Evolutionary conservation across 305 asterid species (phyloP).

Genomic region (Rubia balearica): DNA sequence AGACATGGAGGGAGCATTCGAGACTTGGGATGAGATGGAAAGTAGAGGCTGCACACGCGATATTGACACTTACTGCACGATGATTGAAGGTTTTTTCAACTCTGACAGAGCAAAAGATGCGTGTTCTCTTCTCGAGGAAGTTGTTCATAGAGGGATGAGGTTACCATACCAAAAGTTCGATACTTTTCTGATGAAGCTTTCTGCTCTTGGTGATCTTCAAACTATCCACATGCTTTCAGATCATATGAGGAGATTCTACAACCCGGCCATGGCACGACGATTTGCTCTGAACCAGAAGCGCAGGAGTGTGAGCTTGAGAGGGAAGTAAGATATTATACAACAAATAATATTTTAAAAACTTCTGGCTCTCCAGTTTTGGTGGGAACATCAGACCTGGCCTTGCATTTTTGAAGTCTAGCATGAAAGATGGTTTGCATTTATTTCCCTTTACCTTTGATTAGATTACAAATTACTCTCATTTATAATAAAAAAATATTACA

Average conservation of each 20-base stretch:
- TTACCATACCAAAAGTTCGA: constrained; percentile 72
- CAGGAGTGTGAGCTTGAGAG: constrained; percentile 60
- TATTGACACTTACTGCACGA: constrained; percentile 58
- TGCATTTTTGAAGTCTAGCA: neutral
- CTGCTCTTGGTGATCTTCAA: constrained; percentile 62
- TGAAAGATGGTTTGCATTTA: neutral
- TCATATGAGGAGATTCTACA: constrained; percentile 76
- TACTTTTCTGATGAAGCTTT: constrained; percentile 54
- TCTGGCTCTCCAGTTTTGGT: neutral
- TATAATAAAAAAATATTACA: too few relatives aligned
- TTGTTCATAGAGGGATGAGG: constrained; percentile 52
- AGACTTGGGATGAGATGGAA: constrained; percentile 77
- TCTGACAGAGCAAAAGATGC: constrained; percentile 51
- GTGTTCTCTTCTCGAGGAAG: constrained; percentile 55
- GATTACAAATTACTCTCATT: neutral
- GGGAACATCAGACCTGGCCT: neutral
- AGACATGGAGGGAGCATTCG: constrained; percentile 65
- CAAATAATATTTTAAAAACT: neutral
- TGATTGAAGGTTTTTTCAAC: constrained; percentile 87
- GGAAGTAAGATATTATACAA: constrained; percentile 29
- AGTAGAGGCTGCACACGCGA: constrained; percentile 53
- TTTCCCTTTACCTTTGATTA: neutral
- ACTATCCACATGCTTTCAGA: constrained; percentile 71
- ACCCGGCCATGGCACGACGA: constrained; percentile 92
- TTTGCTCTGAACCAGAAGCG: constrained; percentile 67